Conservation (phyloP, 805 yeast genomes). For the Yamadazyma sp. region DNA sequence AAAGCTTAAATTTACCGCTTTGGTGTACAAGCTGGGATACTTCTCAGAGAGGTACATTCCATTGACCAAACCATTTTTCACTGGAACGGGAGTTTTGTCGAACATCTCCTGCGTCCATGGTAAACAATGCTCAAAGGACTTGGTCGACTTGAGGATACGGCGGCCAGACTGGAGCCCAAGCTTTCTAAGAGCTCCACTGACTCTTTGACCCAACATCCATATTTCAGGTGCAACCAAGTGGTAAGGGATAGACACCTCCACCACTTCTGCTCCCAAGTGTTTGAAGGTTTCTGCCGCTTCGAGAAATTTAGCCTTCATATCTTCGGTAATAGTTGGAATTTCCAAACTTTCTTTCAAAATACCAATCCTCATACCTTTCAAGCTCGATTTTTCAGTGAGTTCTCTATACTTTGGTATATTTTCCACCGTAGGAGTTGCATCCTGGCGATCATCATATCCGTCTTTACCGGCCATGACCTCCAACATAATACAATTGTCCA, state of each 20-base stretch:
- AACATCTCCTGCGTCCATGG: conserved; percentile 17
- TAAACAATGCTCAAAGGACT: conserved; percentile 12
- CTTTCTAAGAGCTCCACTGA: conserved; percentile 15
- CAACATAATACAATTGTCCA: conserved; percentile 15
- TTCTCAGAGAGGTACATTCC: conserved; percentile 15
- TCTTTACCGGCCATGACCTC: conserved; percentile 18
- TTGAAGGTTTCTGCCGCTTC: conserved; percentile 14
- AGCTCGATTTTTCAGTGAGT: conserved; percentile 9
- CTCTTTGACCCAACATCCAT: conserved; percentile 17
- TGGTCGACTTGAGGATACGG: conserved; percentile 13
- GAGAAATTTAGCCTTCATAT: conserved; percentile 14
- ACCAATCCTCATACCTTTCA: conserved; percentile 18
- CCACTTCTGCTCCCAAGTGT: conserved; percentile 17
- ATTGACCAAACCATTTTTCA: conserved; percentile 14
- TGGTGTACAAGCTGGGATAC: conserved; percentile 15
- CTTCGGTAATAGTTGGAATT: conserved; percentile 16
- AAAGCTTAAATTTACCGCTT: conserved; percentile 16
- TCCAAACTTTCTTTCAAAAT: conserved; percentile 17
- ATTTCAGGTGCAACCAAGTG: conserved; percentile 18
- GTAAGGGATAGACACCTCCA: conserved; percentile 18
- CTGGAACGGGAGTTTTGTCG: conserved; percentile 16
- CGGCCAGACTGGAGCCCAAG: conserved; percentile 16
- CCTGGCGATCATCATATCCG: conserved; percentile 18
- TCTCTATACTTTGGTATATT: conserved; percentile 15
- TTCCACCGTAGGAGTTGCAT: conserved; percentile 11